Base-by-base conservation (phyloP, 2,329 filamentous ascomycete species). In the Botrytis squamosa region DNA sequence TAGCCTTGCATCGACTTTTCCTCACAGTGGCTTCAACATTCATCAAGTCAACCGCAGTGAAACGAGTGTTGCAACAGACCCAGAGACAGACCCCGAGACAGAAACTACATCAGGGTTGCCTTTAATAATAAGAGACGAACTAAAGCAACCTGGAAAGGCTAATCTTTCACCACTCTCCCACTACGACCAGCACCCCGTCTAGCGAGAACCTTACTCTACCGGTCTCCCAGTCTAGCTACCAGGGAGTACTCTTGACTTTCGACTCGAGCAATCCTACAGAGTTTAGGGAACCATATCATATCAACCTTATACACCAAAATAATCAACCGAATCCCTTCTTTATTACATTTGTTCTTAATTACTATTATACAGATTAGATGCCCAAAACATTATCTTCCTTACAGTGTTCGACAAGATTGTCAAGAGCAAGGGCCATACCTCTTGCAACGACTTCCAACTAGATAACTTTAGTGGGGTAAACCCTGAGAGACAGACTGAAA, bases 381-480 rank as follows among this genome's bases (percentile, higher is more conserved):
- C 75, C 69, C 60, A 67, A 77, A 75, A 70, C 73, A 77, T 73
- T 76, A 76, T 78, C 62, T 64, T 66, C 73, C 55, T 66, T 66
- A 76, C 71, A 74, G 77, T 74, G 74, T 75, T 76, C 74, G 76
- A 79, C 75, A 76, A 75, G 77, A 76, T 76, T 75, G 69, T 74
- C 76, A 72, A 72, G 40, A 60, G 72, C 74, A 60, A 71, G 63
- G 59, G 72, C 69, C 55, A 67, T 44, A 52, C 22, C 69, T 67
- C 62, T 72, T 67, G 63, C 71, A 67, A 72, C 62, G 49, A 68
- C 67, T 70, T 74, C 68, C 49, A 74, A 55, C 70, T 57, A 64
- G 70, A 73, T 69, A 72, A 69, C 75, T 73, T 71, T 80, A 76
- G 79, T 78, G 80, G 79, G 80, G 79, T 80, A 80, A 75, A 42